A percentile compares a stretch with the other conserved stretches of the same genome.
Conservation (phyloP, 495 filamentous ascomycete species). For the Articulospora tetracladia region DNA sequence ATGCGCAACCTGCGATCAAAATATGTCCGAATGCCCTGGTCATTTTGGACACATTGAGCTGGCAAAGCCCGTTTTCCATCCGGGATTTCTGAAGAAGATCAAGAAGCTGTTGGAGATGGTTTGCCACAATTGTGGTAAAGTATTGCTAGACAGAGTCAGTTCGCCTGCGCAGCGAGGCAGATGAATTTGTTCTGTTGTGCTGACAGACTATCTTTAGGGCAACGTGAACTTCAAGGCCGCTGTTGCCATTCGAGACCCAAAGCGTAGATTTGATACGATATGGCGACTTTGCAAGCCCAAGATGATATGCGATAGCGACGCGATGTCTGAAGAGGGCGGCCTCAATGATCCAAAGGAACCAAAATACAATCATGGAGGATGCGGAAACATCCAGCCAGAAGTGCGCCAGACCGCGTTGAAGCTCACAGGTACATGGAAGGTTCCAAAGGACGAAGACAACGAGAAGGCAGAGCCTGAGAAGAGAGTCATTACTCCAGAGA, state of each 20-base stretch:
- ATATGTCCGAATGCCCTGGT: constrained; percentile 90
- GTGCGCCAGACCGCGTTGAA: constrained; percentile 82
- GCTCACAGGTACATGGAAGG: constrained; percentile 78
- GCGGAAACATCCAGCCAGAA: constrained; percentile 84
- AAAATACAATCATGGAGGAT: constrained; percentile 70
- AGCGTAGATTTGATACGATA: constrained; percentile 84
- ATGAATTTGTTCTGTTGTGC: constrained; percentile 49
- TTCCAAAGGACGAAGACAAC: constrained; percentile 60
- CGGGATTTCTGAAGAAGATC: constrained; percentile 92
- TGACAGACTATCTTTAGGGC: constrained; percentile 63
- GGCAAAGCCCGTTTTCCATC: constrained; percentile 90
- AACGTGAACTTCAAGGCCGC: constrained; percentile 80
- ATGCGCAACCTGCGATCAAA: constrained; percentile 91
- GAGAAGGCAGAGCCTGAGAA: constrained; percentile 75
- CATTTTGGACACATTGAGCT: constrained; percentile 99
- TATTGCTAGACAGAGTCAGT: constrained; percentile 92
- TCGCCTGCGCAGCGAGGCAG: constrained; percentile 39
- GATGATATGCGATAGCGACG: constrained; percentile 73
- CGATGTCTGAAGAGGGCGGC: constrained; percentile 58
- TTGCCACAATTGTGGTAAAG: constrained; percentile 96
- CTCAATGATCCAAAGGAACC: constrained; percentile 41
- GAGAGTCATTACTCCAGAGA: constrained; percentile 75
- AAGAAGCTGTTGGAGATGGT: constrained; percentile 98
- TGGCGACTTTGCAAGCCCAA: constrained; percentile 88
- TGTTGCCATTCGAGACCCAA: constrained; percentile 79